Evolutionary conservation across 139 green algal species (phyloP), one percentile per base, ranked within the genome.

Genomic region (Nannochloris sp.): DNA sequence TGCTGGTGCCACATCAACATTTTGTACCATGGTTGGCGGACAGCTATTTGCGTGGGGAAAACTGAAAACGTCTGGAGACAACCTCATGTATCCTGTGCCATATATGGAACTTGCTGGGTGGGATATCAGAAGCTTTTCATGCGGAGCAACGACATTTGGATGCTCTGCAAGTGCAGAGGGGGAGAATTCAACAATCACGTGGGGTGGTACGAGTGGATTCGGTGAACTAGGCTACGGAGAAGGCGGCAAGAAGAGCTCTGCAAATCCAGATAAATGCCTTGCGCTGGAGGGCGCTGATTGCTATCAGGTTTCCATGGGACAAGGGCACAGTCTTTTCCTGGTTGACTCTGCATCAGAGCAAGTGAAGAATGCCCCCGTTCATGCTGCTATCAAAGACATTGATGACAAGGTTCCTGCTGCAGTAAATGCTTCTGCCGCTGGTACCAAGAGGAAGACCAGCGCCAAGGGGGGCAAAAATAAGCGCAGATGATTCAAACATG

Each of bases 1-100:
- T 8, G 82, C 77, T 10, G 81, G 82, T 17, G 37, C 60, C 55
- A 87, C 80, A 3, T 67, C 75, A 37, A 78, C 75, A 37, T 94
- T 91, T 66, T 84, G 83, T 74, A 83, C 84, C 14, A 82, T 66
- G 45, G 65, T 84, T n/a, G 79, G 76, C 14, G 78, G 79, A 3
- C 85, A 94, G 80, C 58, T 97, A 43, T 95, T 92, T 69, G 74
- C 69, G 6, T 98, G 90, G 84, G 92, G 92, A 74, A 93, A 93
- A 76, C 67, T 95, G 16, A 96, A 96, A 80, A 68, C 75, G 20
- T 84, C 55, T 13, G 71, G 89, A 2, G 92, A 98, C 79, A 91
- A 79, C 69, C 75, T 64, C 20, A 97, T 94, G 82, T 95, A 93
- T 67, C 91, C 91, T 36, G 84, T 79, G 56, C 76, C 82, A 3